These are phyloP conservation scores for Pelargonium cotyledonis DNA, from an alignment of 441 rosid genomes.

Conservation along the genomic window DNA sequence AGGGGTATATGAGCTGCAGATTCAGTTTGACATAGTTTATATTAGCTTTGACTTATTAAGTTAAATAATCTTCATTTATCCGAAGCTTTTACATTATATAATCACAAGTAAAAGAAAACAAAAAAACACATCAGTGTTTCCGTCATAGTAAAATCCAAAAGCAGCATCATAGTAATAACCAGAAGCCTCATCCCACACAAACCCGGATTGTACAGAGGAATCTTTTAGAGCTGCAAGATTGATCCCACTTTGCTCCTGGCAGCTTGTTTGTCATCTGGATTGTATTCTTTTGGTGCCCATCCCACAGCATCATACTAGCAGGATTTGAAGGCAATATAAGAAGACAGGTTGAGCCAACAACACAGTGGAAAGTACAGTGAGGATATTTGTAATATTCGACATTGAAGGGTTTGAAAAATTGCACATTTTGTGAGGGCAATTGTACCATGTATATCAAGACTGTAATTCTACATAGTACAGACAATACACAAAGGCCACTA, in stretches of 20 bases:
- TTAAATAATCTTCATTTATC: too few relatives aligned
- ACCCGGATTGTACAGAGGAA: conserved; percentile 72
- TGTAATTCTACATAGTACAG: conserved; percentile 5
- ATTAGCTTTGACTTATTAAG: neutral
- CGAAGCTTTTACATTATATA: conserved; percentile 9
- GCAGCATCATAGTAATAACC: conserved; percentile 98
- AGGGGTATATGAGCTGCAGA: too few relatives aligned
- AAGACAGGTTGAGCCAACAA: conserved; percentile 11
- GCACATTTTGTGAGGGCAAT: neutral
- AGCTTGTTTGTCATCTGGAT: conserved; percentile 63
- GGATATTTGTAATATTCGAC: neutral
- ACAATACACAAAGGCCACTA: neutral
- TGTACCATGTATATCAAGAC: neutral
- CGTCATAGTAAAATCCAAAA: conserved; percentile 95
- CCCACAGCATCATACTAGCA: conserved; percentile 81
- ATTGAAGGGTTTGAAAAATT: neutral
- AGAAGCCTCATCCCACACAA: conserved; percentile 98
- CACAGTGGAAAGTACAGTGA: neutral
- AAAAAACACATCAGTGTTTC: conserved; percentile 77
- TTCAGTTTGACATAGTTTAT: neutral
- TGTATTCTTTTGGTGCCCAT: conserved; percentile 97
- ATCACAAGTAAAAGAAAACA: neutral
- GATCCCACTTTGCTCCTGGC: conserved; percentile 42
- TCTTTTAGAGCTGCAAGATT: conserved; percentile 40
- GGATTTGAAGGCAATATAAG: conserved; percentile 10